Evolutionary conservation across 2,329 filamentous ascomycete genomes (phyloP), one percentile per base, ranked within the genome.

Genomic region (Tolypocladium ovalisporum): DNA sequence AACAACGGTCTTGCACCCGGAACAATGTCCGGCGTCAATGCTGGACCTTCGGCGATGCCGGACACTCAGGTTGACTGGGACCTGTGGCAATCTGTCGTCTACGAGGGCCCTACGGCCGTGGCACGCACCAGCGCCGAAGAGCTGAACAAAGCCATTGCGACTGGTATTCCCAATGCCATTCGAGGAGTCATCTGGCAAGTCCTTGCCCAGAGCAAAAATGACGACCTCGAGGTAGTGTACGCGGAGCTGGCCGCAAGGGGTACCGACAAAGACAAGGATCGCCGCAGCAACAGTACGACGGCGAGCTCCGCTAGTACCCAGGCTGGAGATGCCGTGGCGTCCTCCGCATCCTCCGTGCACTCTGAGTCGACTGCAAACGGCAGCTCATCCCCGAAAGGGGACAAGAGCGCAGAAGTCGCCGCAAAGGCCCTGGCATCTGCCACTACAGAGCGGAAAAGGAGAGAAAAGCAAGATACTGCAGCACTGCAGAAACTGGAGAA

Each of bases 141-240:
- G 69, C 76, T 99, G 58, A 96, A 93, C 68, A 84, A 82, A 62
- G 92, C 94, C 27, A 97, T 99, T 64, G 89, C 93, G 54, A 89
- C 87, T 42, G 94, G 94, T 36, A 99, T 99, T 58, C 94, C 94
- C 1, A 91, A 87, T 63, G 93, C 92, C 3, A 96, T 99, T 60
- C 86, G 94, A 58, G 95, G 94, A n/a, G 94, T 99, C 2, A 92
- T 99, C 54, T 99, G 94, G 94, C 94, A 99, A 73, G 93, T 97
- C 9, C 76, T 99, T 60, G 91, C 94, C 4, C 90, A 96, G 68
- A 97, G 92, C 75, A 96, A 96, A 72, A 96, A 90, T 64, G 88
- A 93, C 60, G 90, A 95, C 51, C 76, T 99, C 22, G 94, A 99
- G 72, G 75, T 79, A 19, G 82, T 91, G n/a, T 99, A 97, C 74